Conservation (phyloP, 2,329 filamentous ascomycete species). For the Didymella glomerata region DNA sequence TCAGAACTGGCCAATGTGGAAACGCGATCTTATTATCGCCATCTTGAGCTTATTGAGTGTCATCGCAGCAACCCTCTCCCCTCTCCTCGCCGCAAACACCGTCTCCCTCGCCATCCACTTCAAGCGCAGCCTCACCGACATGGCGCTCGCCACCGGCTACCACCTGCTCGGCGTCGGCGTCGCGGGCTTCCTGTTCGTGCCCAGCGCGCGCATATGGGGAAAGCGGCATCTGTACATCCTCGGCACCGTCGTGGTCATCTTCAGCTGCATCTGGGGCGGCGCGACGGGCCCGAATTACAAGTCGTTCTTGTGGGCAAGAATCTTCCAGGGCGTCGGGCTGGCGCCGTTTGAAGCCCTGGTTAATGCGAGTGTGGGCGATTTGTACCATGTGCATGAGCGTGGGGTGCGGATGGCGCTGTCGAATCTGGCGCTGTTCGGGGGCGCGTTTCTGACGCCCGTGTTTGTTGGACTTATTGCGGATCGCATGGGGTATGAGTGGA, state of each 20-base stretch:
- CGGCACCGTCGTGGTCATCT: conserved; percentile 76
- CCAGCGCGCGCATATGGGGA: conserved; percentile 88
- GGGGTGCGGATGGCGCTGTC: conserved; percentile 87
- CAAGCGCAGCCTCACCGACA: conserved; percentile 70
- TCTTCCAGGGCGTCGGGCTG: conserved; percentile 85
- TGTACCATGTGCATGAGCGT: conserved; percentile 88
- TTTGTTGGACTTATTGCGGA: conserved; percentile 85
- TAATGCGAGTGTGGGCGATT: conserved; percentile 86
- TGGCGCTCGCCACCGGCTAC: conserved; percentile 86
- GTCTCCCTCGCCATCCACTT: conserved; percentile 77
- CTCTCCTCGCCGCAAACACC: conserved; percentile 88
- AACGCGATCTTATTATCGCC: conserved; percentile 80
- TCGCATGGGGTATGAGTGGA: conserved; percentile 82
- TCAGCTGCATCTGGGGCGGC: conserved; percentile 81
- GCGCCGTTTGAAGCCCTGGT: conserved; percentile 91
- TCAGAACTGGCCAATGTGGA: conserved; percentile 86
- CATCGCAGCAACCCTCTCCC: conserved; percentile 83
- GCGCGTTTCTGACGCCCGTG: conserved; percentile 83
- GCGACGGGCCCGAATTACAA: conserved; percentile 71
- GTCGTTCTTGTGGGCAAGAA: conserved; percentile 77
- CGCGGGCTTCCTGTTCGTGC: conserved; percentile 84
- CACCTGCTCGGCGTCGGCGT: conserved; percentile 84
- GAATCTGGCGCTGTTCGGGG: conserved; percentile 75
- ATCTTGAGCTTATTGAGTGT: conserved; percentile 82
- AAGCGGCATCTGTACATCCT: conserved; percentile 88